phyloP scores from a whole-genome alignment of 1,139 yeast genomes.

The Taiozyma sp. region DNA sequence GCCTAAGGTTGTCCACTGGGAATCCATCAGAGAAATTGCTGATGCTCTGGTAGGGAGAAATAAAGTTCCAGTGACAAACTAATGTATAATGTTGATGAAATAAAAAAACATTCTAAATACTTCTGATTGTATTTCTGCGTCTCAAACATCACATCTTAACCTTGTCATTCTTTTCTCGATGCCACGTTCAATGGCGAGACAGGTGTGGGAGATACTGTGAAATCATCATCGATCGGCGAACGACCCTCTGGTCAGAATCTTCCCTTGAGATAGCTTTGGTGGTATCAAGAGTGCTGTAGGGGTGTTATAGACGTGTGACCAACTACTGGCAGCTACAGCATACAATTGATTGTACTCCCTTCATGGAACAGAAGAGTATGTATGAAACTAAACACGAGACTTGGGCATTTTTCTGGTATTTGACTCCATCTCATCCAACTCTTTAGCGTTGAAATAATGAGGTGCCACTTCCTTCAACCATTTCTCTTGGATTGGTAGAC shows the following conservation, averaged over 20 bases:
- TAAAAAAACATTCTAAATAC: neutral
- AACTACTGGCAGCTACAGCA: too few relatives aligned
- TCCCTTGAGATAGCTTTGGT: too few relatives aligned
- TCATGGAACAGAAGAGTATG: neutral
- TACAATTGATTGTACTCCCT: neutral
- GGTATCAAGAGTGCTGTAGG: too few relatives aligned
- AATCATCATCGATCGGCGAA: too few relatives aligned
- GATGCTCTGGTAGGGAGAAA: conserved; percentile 83
- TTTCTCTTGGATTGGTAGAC: conserved; percentile 60
- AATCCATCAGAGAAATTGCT: conserved; percentile 64
- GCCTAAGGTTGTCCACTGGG: conserved; percentile 90
- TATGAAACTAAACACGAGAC: neutral
- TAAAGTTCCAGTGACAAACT: conserved; percentile 7
- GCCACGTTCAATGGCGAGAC: too few relatives aligned
- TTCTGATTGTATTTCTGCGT: neutral
- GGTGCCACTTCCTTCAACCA: conserved; percentile 67
- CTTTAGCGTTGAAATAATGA: conserved; percentile 39
- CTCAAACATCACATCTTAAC: too few relatives aligned
- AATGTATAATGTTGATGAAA: neutral
- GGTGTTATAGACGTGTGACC: too few relatives aligned
- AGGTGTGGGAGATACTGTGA: too few relatives aligned
- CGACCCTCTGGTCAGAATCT: too few relatives aligned
- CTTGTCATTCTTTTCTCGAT: too few relatives aligned
- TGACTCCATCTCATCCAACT: conserved; percentile 18
- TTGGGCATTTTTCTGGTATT: conserved; percentile 17